phyloP scores from a whole-genome alignment of 2,329 filamentous ascomycete species.

The Monilinia fructigena region DNA sequence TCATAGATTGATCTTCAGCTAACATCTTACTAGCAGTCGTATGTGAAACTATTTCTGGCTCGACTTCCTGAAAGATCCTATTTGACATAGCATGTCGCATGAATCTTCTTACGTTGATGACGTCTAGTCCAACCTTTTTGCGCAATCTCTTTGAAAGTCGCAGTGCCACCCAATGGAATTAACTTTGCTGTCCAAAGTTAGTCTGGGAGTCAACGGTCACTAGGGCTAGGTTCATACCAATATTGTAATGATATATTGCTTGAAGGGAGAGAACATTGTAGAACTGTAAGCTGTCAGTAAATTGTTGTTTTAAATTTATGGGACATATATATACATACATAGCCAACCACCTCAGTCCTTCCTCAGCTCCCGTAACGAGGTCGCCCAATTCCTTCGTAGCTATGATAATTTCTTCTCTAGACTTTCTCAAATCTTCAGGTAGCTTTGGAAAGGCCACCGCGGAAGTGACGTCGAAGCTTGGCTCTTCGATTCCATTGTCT shows the following conservation, averaged over 20 bases:
- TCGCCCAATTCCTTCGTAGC: slow-evolving; percentile 50
- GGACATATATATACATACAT: slow-evolving; percentile 48
- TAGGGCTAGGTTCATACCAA: slow-evolving; percentile 42
- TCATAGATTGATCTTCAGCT: slow-evolving; percentile 48
- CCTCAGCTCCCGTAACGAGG: slow-evolving; percentile 51
- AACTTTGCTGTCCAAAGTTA: slow-evolving; percentile 47
- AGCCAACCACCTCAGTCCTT: slow-evolving; percentile 52
- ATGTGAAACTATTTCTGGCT: slow-evolving; percentile 52
- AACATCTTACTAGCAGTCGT: slow-evolving; percentile 54
- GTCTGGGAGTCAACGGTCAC: not conserved
- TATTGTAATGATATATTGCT: slow-evolving; percentile 50
- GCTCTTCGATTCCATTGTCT: slow-evolving; percentile 44
- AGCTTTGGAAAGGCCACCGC: slow-evolving; percentile 49
- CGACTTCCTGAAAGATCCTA: slow-evolving; percentile 53
- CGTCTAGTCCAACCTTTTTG: slow-evolving; percentile 48
- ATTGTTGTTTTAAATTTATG: not conserved
- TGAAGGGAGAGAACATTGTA: slow-evolving; percentile 52
- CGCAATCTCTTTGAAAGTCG: slow-evolving; percentile 48
- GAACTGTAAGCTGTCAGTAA: slow-evolving; percentile 42
- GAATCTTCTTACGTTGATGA: slow-evolving; percentile 51
- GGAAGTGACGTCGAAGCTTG: slow-evolving; percentile 48
- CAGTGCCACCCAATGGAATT: slow-evolving; percentile 49
- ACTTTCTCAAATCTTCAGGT: slow-evolving; percentile 47
- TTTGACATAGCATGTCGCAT: slow-evolving; percentile 59
- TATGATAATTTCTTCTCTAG: slow-evolving; percentile 49